Evolutionary conservation across 208 protist genomes (phyloP).

Genomic region (Endotrypanum monterogeii): DNA sequence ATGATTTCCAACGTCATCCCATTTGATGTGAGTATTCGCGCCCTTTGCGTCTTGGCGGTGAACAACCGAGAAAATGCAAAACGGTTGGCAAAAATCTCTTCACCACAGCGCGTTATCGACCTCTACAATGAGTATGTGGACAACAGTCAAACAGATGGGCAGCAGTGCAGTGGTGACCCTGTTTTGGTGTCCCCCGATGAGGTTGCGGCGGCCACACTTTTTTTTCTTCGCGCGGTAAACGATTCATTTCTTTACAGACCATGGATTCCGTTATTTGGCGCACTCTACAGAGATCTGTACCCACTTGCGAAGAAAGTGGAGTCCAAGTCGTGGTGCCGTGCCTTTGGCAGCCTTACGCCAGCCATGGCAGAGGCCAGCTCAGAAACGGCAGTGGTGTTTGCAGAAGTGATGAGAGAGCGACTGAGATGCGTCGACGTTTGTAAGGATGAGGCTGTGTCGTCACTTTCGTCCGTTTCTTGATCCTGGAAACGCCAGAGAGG

Average conservation of each 20-base stretch:
- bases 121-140: slow-evolving; percentile 50
- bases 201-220: slow-evolving; percentile 65
- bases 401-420: slow-evolving; percentile 36
- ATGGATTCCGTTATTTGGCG: slow-evolving; percentile 35
- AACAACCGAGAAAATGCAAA: slow-evolving; percentile 51
- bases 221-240: slow-evolving; percentile 64
- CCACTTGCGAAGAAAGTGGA: slow-evolving; percentile 42
- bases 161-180: slow-evolving; percentile 5
- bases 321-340: slow-evolving; percentile 55
- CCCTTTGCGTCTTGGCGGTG: slow-evolving; percentile 68
- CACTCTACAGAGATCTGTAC: slow-evolving; percentile 30
- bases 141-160: slow-evolving; percentile 17
- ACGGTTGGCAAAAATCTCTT: slow-evolving; percentile 35
- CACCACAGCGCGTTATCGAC: slow-evolving; percentile 39
- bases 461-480: background rate
- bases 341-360: slow-evolving; percentile 22
- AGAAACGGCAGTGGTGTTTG: slow-evolving; percentile 34
- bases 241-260: slow-evolving; percentile 36
- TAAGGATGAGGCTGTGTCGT: background rate
- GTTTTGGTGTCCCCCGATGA: slow-evolving; percentile 36
- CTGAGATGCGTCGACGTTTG: slow-evolving; percentile 35
- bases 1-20: slow-evolving; percentile 70
- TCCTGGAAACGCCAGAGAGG: background rate
- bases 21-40: slow-evolving; percentile 76
- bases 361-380: background rate